Conservation (phyloP, 306 rosid genomes). For the Coriaria nepalensis region DNA sequence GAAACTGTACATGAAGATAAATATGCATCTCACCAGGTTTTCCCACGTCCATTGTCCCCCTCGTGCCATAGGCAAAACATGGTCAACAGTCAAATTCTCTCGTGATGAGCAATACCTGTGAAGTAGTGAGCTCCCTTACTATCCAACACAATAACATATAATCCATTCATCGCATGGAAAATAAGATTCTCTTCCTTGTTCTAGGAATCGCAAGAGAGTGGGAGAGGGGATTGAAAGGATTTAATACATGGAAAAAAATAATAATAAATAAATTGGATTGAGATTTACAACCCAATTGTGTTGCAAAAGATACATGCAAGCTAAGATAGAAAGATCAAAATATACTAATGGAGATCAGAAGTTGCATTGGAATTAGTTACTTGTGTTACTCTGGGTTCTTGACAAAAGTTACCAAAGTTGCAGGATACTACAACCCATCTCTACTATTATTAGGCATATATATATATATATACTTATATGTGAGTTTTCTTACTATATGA, state of each 20-base stretch:
- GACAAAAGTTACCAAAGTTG: too few relatives aligned
- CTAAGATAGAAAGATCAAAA: too few relatives aligned
- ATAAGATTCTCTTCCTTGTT: not conserved
- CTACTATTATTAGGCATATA: too few relatives aligned
- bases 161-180: not conserved
- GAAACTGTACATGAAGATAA: not conserved
- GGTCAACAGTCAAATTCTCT: slow-evolving; percentile 90
- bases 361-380: too few relatives aligned
- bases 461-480: too few relatives aligned
- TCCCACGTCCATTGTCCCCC: slow-evolving; percentile 99
- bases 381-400: too few relatives aligned
- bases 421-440: too few relatives aligned
- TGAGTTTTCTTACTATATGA: not conserved
- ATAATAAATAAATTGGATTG: too few relatives aligned
- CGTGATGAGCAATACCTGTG: slow-evolving; percentile 74
- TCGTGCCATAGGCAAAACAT: slow-evolving; percentile 53
- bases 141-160: not conserved
- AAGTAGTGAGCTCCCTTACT: slow-evolving; percentile 15
- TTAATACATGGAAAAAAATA: too few relatives aligned
- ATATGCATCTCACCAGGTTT: slow-evolving; percentile 50
- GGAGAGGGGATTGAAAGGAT: too few relatives aligned
- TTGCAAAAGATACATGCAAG: not conserved
- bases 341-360: too few relatives aligned
- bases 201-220: too few relatives aligned
- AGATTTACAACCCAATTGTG: not conserved